phyloP scores from a whole-genome alignment of 371 early-diverging fungal species.

The Mucor irregularis region DNA sequence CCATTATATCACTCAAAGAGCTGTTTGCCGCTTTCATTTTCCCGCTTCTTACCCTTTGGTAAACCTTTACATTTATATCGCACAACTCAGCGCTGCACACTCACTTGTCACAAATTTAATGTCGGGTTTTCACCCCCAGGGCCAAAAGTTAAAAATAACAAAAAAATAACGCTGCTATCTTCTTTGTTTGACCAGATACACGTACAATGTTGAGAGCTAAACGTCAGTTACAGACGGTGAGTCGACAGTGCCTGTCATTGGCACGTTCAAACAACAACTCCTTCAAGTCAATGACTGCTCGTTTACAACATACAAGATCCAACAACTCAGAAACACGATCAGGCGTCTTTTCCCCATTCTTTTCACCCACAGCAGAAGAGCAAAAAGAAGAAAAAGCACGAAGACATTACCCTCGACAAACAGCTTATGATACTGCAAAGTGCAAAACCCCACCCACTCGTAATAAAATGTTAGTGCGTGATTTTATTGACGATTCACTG shows the following conservation, averaged over 20 bases:
- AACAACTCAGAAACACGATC: slow-evolving; percentile 5
- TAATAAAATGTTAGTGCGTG: slow-evolving; percentile 77
- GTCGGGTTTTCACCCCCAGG: not conserved
- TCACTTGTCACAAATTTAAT: too few species aligned
- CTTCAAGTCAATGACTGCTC: not conserved
- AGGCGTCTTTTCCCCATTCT: slow-evolving; percentile 34
- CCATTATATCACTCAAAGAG: too few species aligned
- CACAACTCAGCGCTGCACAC: too few species aligned
- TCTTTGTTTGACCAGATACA: too few species aligned
- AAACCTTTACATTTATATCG: too few species aligned
- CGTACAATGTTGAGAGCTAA: slow-evolving; percentile 1
- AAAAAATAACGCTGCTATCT: not conserved
- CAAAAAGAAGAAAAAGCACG: slow-evolving; percentile 27
- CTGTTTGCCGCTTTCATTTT: too few species aligned
- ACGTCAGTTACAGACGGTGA: not conserved
- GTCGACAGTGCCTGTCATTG: not conserved
- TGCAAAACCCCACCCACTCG: slow-evolving; percentile 51
- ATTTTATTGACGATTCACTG: slow-evolving; percentile 94
- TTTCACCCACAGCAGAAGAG: slow-evolving; percentile 33
- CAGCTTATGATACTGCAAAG: slow-evolving; percentile 40
- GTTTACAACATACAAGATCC: slow-evolving; percentile 14
- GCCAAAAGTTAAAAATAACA: not conserved
- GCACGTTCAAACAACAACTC: not conserved
- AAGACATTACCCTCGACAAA: slow-evolving; percentile 39
- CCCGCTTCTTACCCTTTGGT: too few species aligned